Percentiles rank a stretch among this genome's conserved stretches.
Conservation (phyloP, 345 rosid species). For the Salix exigua region DNA sequence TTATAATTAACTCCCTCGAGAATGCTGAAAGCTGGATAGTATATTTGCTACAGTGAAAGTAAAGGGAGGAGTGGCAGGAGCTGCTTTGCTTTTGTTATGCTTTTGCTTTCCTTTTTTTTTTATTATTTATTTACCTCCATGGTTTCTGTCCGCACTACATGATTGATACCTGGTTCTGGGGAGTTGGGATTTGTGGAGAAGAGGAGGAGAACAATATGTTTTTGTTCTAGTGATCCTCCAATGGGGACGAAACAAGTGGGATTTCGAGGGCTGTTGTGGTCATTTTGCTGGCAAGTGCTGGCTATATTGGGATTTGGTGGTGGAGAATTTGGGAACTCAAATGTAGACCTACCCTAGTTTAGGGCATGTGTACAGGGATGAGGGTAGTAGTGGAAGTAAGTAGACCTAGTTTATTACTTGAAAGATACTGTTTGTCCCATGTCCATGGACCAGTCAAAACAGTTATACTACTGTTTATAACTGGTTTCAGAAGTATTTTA, state of each 20-base stretch:
- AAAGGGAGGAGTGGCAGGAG: background rate
- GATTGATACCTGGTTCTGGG: background rate
- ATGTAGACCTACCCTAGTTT: background rate
- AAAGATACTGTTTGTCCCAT: background rate
- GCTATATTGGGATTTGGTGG: background rate
- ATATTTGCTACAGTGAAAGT: background rate
- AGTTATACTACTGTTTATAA: background rate
- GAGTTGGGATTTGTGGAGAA: background rate
- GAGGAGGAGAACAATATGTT: background rate
- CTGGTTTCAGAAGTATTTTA: no score
- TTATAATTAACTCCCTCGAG: slow-evolving; percentile 21
- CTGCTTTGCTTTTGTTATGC: background rate
- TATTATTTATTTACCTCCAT: background rate
- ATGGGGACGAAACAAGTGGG: background rate
- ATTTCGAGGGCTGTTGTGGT: background rate
- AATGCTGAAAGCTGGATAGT: slow-evolving; percentile 31
- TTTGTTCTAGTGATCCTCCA: background rate
- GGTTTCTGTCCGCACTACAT: background rate
- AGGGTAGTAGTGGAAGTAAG: background rate
- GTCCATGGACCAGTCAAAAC: background rate
- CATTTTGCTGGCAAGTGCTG: background rate
- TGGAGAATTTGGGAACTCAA: background rate
- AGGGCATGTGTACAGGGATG: background rate
- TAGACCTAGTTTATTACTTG: background rate
- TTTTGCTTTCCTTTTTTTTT: slow-evolving; percentile 28